Evolutionary conservation across 768 basidiomycete species (phyloP).

Genomic region (Pholiota conissans): DNA sequence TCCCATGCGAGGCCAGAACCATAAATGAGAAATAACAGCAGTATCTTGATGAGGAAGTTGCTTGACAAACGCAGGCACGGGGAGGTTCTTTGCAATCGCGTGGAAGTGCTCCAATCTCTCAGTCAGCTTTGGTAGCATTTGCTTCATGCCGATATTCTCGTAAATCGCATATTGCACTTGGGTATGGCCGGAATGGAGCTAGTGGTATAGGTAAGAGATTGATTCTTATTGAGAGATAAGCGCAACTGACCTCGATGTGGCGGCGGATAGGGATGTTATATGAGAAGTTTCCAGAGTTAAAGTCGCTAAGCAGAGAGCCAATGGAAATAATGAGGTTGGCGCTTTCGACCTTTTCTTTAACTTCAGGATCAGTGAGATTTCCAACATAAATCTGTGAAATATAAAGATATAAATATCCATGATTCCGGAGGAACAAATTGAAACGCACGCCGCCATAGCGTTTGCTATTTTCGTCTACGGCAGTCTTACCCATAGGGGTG

Average conservation of each 20-base stretch:
- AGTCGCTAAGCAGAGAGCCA: constrained; percentile 72
- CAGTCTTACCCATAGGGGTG: constrained; percentile 82
- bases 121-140: constrained; percentile 71
- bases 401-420: background rate
- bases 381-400: constrained; percentile 70
- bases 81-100: constrained; percentile 37
- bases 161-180: constrained; percentile 65
- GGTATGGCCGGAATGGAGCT: constrained; percentile 79
- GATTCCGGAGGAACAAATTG: background rate
- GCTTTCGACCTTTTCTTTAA: constrained; percentile 72
- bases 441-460: constrained; percentile 72
- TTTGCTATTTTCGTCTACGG: constrained; percentile 65
- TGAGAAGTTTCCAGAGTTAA: constrained; percentile 88
- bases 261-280: constrained; percentile 61
- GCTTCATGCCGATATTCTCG: constrained; percentile 72
- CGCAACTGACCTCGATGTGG: constrained; percentile 59
- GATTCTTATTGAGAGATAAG: background rate
- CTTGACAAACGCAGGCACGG: constrained; percentile 44
- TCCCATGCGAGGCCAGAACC: constrained; percentile 82
- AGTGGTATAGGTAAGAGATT: background rate
- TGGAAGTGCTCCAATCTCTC: constrained; percentile 47
- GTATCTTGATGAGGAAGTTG: constrained; percentile 50
- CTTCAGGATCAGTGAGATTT: constrained; percentile 59
- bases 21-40: constrained; percentile 68
- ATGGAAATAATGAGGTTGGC: constrained; percentile 78